A percentile compares a stretch with the other conserved stretches of the same genome.
Conservation (phyloP, 441 rosid genomes). For the Euphorbia schlechtendalii region DNA sequence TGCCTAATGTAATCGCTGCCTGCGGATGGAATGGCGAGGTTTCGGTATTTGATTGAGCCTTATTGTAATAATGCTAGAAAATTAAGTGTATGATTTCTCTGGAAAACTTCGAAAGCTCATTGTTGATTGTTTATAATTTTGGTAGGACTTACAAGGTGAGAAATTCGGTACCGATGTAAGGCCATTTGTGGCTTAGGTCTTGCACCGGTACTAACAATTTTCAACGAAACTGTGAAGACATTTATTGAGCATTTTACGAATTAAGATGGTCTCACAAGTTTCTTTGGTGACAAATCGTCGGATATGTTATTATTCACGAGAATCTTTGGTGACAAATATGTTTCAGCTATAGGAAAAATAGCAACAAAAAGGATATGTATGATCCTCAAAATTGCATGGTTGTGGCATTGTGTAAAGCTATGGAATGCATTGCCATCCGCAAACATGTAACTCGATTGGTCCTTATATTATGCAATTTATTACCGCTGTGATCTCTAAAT, state of each 20-base stretch:
- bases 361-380: background rate
- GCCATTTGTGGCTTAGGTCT: too few relatives aligned
- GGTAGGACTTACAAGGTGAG: too few relatives aligned
- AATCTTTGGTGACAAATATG: too few relatives aligned
- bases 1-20: slow-evolving; percentile 56
- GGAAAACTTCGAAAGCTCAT: background rate
- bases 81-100: background rate
- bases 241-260: background rate
- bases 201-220: too few relatives aligned
- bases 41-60: slow-evolving; percentile 37
- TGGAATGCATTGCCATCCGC: background rate
- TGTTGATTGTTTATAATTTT: background rate
- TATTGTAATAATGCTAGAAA: background rate
- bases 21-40: slow-evolving; percentile 76
- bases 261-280: too few relatives aligned
- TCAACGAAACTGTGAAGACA: background rate
- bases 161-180: too few relatives aligned
- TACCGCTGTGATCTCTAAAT: too few relatives aligned
- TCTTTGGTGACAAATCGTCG: too few relatives aligned
- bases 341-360: background rate
- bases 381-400: background rate
- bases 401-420: background rate
- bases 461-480: too few relatives aligned
- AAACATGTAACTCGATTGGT: background rate
- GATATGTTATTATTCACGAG: too few relatives aligned